Percentiles rank a stretch among this genome's conserved stretches.
Conservation (phyloP, 352 stramenopile species). For the Phytophthora brassicae region DNA sequence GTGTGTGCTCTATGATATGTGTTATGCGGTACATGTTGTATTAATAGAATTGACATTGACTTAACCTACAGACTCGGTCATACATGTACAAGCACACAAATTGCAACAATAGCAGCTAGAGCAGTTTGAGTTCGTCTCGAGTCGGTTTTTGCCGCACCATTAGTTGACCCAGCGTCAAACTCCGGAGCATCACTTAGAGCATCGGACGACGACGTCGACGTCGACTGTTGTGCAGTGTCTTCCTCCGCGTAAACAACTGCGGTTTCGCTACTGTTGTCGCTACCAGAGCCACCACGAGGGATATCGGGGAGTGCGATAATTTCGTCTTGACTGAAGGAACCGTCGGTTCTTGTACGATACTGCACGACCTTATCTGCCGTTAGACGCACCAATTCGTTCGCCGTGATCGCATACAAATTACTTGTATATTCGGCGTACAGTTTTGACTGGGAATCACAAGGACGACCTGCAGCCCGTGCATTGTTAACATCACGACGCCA, state of each 20-base stretch:
- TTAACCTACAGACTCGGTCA: background rate
- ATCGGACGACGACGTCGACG: too few relatives aligned
- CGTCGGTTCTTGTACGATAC: conserved; percentile 24
- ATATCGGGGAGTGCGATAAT: conserved; percentile 18
- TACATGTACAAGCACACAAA: conserved; percentile 11
- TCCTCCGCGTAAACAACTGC: conserved; percentile 2
- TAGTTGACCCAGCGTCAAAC: conserved; percentile 10
- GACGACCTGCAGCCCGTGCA: conserved; percentile 32
- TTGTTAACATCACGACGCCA: conserved; percentile 56
- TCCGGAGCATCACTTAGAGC: background rate
- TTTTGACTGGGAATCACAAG: conserved; percentile 45
- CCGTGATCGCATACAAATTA: conserved; percentile 42
- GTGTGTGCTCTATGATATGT: too few relatives aligned
- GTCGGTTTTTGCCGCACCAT: background rate
- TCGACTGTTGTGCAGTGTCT: conserved; percentile 6
- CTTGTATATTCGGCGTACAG: conserved; percentile 44
- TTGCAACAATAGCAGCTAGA: background rate
- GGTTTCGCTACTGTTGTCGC: background rate
- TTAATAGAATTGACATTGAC: background rate
- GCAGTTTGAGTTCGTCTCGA: background rate
- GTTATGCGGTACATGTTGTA: too few relatives aligned
- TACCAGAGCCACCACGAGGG: conserved; percentile 4
- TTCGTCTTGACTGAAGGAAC: conserved; percentile 24
- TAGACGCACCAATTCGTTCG: conserved; percentile 45
- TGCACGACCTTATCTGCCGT: conserved; percentile 43